phyloP scores from a whole-genome alignment of 345 rosid species.

The Eucalyptus grandis region DNA sequence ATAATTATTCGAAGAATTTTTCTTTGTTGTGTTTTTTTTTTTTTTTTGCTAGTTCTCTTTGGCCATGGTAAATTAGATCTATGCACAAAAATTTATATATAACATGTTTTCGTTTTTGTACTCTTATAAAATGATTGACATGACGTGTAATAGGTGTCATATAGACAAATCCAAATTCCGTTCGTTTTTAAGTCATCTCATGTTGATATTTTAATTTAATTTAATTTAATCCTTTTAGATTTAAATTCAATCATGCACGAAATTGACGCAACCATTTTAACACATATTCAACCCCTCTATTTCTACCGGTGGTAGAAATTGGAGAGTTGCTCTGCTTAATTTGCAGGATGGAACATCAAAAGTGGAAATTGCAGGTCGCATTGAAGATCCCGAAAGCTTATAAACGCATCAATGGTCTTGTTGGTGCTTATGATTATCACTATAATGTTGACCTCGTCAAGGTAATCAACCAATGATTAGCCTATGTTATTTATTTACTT shows the following conservation, averaged over 20 bases:
- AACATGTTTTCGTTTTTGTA: not conserved
- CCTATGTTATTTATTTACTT: not conserved
- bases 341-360: not conserved
- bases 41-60: not conserved
- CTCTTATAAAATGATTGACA: not conserved
- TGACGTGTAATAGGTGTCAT: not conserved
- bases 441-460: not conserved
- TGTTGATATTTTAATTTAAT: not conserved
- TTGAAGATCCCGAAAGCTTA: not conserved
- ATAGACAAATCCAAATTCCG: not conserved
- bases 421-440: not conserved
- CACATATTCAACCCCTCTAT: not conserved
- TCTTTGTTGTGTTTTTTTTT: not conserved
- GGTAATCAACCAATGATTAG: not conserved
- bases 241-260: not conserved
- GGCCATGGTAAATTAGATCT: not conserved
- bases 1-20: not conserved
- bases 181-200: not conserved
- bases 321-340: not conserved
- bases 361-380: not conserved
- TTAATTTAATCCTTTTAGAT: not conserved
- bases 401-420: not conserved
- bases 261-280: not conserved
- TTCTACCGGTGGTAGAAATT: not conserved
- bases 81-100: not conserved